These are phyloP conservation scores for Teunomyces gatunensis DNA, from an alignment of 805 yeast species.

Conservation along the genomic window DNA sequence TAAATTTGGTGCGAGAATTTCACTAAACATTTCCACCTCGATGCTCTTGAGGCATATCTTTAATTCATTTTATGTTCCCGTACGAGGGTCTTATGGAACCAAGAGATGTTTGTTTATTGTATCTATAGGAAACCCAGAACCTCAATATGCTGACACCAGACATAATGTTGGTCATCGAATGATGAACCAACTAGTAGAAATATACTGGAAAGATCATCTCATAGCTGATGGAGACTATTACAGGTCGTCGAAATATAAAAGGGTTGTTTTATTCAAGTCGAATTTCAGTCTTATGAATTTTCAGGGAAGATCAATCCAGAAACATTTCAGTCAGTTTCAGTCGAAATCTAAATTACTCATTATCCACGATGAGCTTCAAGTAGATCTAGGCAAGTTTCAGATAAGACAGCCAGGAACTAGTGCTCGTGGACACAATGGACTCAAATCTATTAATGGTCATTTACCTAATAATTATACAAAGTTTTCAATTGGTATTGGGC, in stretches of 20 bases:
- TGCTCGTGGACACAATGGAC: conserved; percentile 83
- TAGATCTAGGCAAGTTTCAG: conserved; percentile 64
- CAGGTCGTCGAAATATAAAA: conserved; percentile 9
- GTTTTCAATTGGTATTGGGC: conserved; percentile 74
- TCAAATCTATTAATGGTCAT: conserved; percentile 51
- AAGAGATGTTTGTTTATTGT: conserved; percentile 30
- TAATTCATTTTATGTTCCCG: conserved; percentile 5
- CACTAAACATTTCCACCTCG: neutral
- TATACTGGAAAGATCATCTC: conserved; percentile 21
- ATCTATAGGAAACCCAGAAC: conserved; percentile 79
- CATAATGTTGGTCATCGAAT: conserved; percentile 77
- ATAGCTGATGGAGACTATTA: conserved; percentile 8
- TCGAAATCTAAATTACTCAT: conserved; percentile 47
- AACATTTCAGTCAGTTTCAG: conserved; percentile 41
- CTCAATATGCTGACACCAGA: conserved; percentile 56
- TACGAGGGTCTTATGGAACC: conserved; percentile 4
- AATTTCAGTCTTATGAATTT: conserved; percentile 66
- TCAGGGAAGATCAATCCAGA: conserved; percentile 57
- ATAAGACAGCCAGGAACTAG: conserved; percentile 59
- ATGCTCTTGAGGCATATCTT: conserved; percentile 9
- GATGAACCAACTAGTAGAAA: conserved; percentile 30
- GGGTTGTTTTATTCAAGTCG: conserved; percentile 44
- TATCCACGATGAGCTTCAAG: conserved; percentile 76
- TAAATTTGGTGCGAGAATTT: neutral
- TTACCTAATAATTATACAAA: conserved; percentile 59